Evolutionary conservation across 78 protist species (phyloP).

Genomic region (Chrysochromulina tobinii): DNA sequence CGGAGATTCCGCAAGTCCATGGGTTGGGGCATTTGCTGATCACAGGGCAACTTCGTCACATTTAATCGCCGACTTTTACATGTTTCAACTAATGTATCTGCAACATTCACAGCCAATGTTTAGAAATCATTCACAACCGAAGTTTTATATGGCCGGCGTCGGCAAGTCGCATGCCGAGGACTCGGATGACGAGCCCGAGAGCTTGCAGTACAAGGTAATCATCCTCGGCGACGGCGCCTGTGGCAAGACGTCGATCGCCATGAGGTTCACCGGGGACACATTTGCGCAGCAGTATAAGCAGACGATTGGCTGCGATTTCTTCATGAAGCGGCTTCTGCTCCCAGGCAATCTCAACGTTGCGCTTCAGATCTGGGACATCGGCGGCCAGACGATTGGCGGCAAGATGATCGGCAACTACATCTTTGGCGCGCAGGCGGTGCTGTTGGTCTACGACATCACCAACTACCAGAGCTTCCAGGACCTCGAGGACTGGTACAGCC

Average conservation of each 20-base stretch:
- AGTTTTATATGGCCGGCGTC: too few species aligned
- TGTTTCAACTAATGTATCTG: too few species aligned
- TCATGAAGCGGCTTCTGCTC: constrained; percentile 52
- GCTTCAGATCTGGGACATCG: constrained; percentile 81
- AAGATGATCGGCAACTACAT: constrained; percentile 74
- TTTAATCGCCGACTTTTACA: too few species aligned
- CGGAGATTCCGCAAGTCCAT: too few species aligned
- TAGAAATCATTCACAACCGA: too few species aligned
- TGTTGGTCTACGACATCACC: constrained; percentile 70
- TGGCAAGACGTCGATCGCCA: constrained; percentile 74
- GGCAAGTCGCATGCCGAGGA: not conserved
- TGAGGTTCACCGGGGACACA: constrained; percentile 54
- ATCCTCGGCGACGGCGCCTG: constrained; percentile 79
- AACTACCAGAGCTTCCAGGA: constrained; percentile 60
- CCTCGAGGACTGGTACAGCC: constrained; percentile 54
- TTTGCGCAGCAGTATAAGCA: constrained; percentile 71
- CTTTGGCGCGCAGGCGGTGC: constrained; percentile 60
- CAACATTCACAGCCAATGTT: too few species aligned
- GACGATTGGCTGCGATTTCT: constrained; percentile 81
- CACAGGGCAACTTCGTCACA: too few species aligned
- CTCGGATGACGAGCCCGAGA: constrained; percentile 32
- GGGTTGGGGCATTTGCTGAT: too few species aligned
- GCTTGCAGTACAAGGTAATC: constrained; percentile 45
- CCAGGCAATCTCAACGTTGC: constrained; percentile 37
- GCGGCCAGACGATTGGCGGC: constrained; percentile 81